Evolutionary conservation across 768 basidiomycete species (phyloP), one percentile per base, ranked within the genome.

Genomic region (Russula ochroleuca): DNA sequence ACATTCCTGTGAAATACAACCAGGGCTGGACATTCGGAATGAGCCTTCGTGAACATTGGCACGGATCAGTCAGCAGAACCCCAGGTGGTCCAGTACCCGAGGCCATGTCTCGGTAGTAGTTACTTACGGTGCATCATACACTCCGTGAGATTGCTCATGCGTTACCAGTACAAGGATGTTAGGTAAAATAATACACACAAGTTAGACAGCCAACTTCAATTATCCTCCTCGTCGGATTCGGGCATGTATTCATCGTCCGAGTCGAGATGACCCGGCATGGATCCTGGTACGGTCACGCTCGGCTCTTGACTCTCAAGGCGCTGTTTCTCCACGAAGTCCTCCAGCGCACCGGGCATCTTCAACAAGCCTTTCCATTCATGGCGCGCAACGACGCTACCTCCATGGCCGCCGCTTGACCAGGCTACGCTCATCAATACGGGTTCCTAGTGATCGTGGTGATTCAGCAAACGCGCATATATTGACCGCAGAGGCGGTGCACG

Each of bases 291-390:
- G 28, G 61, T 37, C 56, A 67, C 33, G 31, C 47, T 28, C 19
- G 45, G 54, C 50, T 80, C 75, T 5, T 56, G 43, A 1, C 65
- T 53, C 64, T 84, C 81, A 33, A 40, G 62, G 47, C 69, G 69
- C 41, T 72, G 72, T 70, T 83, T 88, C 74, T 88, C 88, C 5
- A 82, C 79, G 80, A 85, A 88, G 70, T 94, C 92, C 69, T 93
- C 87, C 52, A 97, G 71, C 6, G 75, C 76, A 43, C 83, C 79
- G 0, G 74, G 73, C 77, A 85, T 82, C 75, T 93, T 95, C 1
- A 83, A 81, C 59, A 95, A 76, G 7, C 95, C 94, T 75, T 95
- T 97, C 92, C 94, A 99, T 75, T 98, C 92, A 69, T 99, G 97
- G 68, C 90, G 81, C 6, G 95, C 96, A 25, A 99, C 83, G 48